phyloP scores from a whole-genome alignment of 1,284 basidiomycete genomes.

The Chalciporus sp. region DNA sequence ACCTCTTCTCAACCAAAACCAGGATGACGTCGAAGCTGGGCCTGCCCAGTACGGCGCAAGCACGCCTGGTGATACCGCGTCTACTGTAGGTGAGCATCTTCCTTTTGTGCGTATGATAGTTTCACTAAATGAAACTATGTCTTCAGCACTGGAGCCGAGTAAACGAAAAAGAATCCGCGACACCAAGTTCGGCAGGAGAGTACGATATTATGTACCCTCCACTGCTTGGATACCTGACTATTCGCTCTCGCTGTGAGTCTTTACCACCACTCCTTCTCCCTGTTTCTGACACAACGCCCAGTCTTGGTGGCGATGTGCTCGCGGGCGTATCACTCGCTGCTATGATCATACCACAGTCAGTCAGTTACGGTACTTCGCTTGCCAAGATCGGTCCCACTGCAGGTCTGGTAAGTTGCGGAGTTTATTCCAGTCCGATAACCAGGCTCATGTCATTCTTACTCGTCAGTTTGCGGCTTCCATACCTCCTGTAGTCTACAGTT shows the following conservation, averaged over 20 bases:
- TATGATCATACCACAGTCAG: constrained; percentile 89
- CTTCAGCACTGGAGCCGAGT: constrained; percentile 15
- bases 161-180: constrained; percentile 23
- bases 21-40: constrained; percentile 30
- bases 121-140: neutral
- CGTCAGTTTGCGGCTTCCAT: constrained; percentile 75
- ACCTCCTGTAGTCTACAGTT: constrained; percentile 80
- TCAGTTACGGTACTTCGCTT: constrained; percentile 88
- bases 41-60: constrained; percentile 22
- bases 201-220: constrained; percentile 72
- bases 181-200: constrained; percentile 34
- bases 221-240: constrained; percentile 86
- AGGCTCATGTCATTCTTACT: constrained; percentile 6
- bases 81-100: constrained; percentile 22
- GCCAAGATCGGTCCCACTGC: constrained; percentile 81
- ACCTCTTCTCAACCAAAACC: constrained; percentile 23
- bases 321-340: constrained; percentile 88
- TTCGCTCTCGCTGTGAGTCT: constrained; percentile 64
- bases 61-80: constrained; percentile 18
- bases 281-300: constrained; percentile 34
- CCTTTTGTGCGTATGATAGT: neutral
- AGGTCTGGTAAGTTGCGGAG: constrained; percentile 67
- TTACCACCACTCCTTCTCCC: neutral
- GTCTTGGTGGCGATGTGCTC: constrained; percentile 79
- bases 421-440: constrained; percentile 13